phyloP scores from a whole-genome alignment of 495 filamentous ascomycete species.

The Penicillium silybi region DNA sequence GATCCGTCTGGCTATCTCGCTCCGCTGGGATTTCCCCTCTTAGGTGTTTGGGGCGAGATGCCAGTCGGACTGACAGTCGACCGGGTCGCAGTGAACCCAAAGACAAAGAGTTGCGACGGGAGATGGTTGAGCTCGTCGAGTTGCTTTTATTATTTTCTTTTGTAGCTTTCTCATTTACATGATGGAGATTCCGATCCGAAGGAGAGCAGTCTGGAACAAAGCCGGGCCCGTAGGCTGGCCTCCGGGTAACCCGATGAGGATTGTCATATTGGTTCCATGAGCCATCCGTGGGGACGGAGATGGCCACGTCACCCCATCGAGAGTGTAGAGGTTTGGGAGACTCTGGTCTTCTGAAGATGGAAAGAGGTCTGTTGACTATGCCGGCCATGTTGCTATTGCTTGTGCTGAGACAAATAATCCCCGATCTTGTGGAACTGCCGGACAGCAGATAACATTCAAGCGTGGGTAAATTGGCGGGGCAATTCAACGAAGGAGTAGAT shows the following conservation, averaged over 20 bases:
- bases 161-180: conserved; percentile 3
- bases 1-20: conserved; percentile 3
- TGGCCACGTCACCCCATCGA: conserved; percentile 38
- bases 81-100: conserved; percentile 23
- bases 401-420: background rate
- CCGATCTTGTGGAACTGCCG: background rate
- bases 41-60: conserved; percentile 22
- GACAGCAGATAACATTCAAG: conserved; percentile 13
- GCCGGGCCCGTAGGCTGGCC: conserved; percentile 25
- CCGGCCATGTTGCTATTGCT: conserved; percentile 27
- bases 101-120: conserved; percentile 25
- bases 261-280: conserved; percentile 41
- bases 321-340: conserved; percentile 31
- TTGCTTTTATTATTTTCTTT: conserved; percentile 11
- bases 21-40: conserved; percentile 3
- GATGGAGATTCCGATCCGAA: conserved; percentile 1
- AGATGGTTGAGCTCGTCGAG: conserved; percentile 5
- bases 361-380: conserved; percentile 29
- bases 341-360: conserved; percentile 31
- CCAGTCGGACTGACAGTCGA: conserved; percentile 33
- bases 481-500: background rate
- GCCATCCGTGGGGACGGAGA: conserved; percentile 37
- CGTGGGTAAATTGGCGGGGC: background rate
- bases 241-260: conserved; percentile 22
- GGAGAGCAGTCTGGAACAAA: conserved; percentile 21